A percentile compares a stretch with the other conserved stretches of the same genome.
phyloP scores from a whole-genome alignment of 441 rosid genomes.

The Aquilaria agallochum region DNA sequence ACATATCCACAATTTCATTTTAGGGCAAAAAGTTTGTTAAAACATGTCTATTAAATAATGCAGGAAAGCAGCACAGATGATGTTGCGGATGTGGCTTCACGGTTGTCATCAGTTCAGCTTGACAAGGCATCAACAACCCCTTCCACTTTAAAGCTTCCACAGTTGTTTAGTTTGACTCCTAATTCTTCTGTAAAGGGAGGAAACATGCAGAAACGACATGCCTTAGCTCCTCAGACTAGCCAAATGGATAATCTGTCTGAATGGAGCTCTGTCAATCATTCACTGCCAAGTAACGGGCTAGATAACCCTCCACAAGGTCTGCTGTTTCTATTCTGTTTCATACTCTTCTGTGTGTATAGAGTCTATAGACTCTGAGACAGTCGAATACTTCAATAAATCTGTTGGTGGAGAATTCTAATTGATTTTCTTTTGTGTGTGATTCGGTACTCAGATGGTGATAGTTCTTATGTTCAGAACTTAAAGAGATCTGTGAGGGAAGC shows the following conservation, averaged over 20 bases:
- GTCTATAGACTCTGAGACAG: constrained; percentile 1
- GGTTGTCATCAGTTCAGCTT: constrained; percentile 69
- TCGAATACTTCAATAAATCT: constrained; percentile 12
- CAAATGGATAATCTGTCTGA: constrained; percentile 65
- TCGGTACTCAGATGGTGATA: constrained; percentile 46
- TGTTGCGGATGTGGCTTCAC: constrained; percentile 65
- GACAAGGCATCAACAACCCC: constrained; percentile 77
- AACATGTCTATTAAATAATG: constrained; percentile 13
- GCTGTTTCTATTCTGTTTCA: constrained; percentile 19
- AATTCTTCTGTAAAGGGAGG: constrained; percentile 86
- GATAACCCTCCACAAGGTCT: constrained; percentile 71
- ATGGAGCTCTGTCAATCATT: constrained; percentile 57
- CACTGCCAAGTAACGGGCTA: constrained; percentile 37
- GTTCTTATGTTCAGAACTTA: constrained; percentile 63
- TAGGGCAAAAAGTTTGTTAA: constrained; percentile 11
- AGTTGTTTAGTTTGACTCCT: constrained; percentile 88
- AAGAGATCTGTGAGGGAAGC: constrained; percentile 96
- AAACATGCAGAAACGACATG: constrained; percentile 69
- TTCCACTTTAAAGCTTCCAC: constrained; percentile 88
- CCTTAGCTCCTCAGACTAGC: constrained; percentile 47
- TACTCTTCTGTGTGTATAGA: constrained; percentile 6
- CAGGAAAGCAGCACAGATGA: constrained; percentile 81
- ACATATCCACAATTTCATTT: background rate
- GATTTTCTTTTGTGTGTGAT: constrained; percentile 17
- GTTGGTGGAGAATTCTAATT: constrained; percentile 18